Evolutionary conservation across 305 asterid genomes (phyloP), one percentile per base, ranked within the genome.

Genomic region (Vinca major): DNA sequence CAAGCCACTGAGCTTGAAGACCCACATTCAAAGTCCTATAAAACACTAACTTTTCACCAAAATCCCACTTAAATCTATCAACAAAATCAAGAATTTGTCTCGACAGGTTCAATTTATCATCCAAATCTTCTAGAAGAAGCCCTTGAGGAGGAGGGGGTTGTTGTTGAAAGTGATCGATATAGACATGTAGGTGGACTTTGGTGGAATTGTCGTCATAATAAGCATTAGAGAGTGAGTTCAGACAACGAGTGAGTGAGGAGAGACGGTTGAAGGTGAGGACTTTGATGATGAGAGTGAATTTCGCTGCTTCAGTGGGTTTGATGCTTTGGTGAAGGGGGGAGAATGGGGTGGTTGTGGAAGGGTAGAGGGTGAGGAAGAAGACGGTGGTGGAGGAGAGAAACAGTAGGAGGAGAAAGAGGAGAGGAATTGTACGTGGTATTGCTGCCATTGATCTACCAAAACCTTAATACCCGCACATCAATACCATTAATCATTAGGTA

Each of bases 1-100:
- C 96, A 13, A 91, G 78, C 98, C 98, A 91, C 81, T 91, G 96
- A 9, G 89, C 88, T 83, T 89, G 98, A 63, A 89, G 88, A 20
- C 96, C 98, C 50, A 79, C 94, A 76, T 88, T 89, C 17, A 80
- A 73, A 61, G 89, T 88, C 78, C 98, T 79, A 72, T 80, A 89
- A 75, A 88, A 96, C 80, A 89, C 90, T 58, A 87, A 17, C 77
- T 89, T 89, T 48, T 81, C 83, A 16, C 94, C 96, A 39, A 74
- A 82, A 63, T 69, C 72, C 96, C 96, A 89, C 66, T 68, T 71
- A 68, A 87, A 85, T 65, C 77, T 78, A 79, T 89, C 89, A 3
- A 84, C 81, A 2, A 87, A 86, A 72, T 79, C 86, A 41, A 89
- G 83, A 66, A 87, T 87, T 40, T 74, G 21, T 51, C 57, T 72